These are phyloP conservation scores for Euphorbia lathyris DNA, from an alignment of 345 rosid genomes.

Conservation along the genomic window DNA sequence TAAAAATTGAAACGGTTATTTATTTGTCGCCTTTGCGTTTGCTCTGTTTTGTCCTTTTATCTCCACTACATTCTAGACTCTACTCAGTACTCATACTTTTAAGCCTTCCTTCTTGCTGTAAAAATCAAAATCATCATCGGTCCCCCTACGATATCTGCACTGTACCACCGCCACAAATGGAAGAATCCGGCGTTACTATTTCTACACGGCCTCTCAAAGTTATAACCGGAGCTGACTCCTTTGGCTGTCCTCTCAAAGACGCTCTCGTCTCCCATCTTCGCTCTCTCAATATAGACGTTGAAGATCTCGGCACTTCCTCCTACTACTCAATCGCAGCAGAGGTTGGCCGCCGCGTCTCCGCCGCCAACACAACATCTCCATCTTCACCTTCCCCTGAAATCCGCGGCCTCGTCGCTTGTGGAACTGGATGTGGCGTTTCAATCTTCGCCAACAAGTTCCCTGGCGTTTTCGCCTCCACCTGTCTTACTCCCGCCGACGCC, in stretches of 20 bases:
- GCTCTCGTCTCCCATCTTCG: slow-evolving; percentile 64
- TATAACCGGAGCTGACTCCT: slow-evolving; percentile 68
- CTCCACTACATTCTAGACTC: not conserved
- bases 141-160: not conserved
- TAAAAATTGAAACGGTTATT: not conserved
- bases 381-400: slow-evolving; percentile 28
- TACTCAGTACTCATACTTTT: not conserved
- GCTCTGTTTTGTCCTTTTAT: not conserved
- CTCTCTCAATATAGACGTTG: slow-evolving; percentile 70
- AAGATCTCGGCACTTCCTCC: slow-evolving; percentile 72
- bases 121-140: too few species aligned
- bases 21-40: not conserved
- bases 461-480: slow-evolving; percentile 73
- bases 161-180: slow-evolving; percentile 14
- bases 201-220: slow-evolving; percentile 34
- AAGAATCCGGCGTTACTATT: slow-evolving; percentile 15
- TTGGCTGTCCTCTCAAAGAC: slow-evolving; percentile 63
- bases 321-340: slow-evolving; percentile 82
- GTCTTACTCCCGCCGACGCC: slow-evolving; percentile 65
- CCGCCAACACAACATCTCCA: slow-evolving; percentile 16
- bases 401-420: slow-evolving; percentile 75
- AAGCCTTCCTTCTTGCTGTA: too few species aligned
- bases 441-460: slow-evolving; percentile 91
- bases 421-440: slow-evolving; percentile 76
- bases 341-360: slow-evolving; percentile 75